These are phyloP conservation scores for Vitis hybrid DNA, from an alignment of 177 flowering plant species.

Conservation along the genomic window DNA sequence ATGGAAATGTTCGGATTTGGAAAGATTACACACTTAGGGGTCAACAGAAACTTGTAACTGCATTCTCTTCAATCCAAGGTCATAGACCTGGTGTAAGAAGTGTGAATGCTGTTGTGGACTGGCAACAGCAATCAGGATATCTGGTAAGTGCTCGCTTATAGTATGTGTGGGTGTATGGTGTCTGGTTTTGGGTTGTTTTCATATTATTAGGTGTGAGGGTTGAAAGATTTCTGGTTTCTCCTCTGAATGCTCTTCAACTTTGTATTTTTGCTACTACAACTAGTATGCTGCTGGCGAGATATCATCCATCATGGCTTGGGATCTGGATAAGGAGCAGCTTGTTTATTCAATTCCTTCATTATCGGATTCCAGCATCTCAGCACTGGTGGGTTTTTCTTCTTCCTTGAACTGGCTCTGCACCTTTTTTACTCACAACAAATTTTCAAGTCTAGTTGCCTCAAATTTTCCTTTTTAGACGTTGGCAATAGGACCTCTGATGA, in stretches of 20 bases:
- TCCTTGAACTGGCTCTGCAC: not conserved
- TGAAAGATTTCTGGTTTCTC: not conserved
- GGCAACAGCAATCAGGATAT: conserved; percentile 98
- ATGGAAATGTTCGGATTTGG: conserved; percentile 93
- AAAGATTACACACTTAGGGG: conserved; percentile 68
- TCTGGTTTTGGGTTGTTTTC: not conserved
- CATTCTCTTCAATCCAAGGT: conserved; percentile 88
- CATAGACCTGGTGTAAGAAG: conserved; percentile 72
- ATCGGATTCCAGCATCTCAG: conserved; percentile 74
- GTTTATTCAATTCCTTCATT: conserved; percentile 59
- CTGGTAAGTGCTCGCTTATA: conserved; percentile 46
- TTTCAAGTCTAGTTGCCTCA: no score
- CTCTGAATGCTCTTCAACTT: not conserved
- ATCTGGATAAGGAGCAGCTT: conserved; percentile 91
- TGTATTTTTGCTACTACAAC: conserved; percentile 11
- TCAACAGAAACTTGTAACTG: conserved; percentile 84
- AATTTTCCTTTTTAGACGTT: no score
- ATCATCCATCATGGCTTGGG: conserved; percentile 89
- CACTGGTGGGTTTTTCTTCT: conserved; percentile 55
- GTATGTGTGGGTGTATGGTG: not conserved
- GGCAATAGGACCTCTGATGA: no score
- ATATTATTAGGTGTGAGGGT: not conserved
- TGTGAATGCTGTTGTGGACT: conserved; percentile 89
- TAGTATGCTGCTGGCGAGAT: conserved; percentile 91
- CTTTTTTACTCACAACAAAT: no score